Evolutionary conservation across 441 rosid genomes (phyloP), one percentile per base, ranked within the genome.

Genomic region (Erodium trifolium): DNA sequence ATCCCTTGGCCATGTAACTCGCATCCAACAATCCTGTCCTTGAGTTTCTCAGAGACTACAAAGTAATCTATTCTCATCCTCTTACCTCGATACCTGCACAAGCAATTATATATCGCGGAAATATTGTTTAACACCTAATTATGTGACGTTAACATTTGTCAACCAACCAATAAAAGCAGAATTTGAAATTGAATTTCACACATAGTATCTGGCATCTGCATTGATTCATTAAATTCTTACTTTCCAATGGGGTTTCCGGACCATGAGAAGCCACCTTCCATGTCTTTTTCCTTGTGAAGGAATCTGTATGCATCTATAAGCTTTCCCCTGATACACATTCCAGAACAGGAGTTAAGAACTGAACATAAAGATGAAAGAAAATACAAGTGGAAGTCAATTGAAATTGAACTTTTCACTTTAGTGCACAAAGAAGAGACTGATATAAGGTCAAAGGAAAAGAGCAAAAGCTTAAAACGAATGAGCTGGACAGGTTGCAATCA

Each of bases 191-290:
- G 57, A 13, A 2, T n/a, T n/a, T 49, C 57, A 49, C 57, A 47
- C 55, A 49, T n/a, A 13, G 57, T 13, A 63, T 13, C 37, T 63
- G 35, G 57, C 5, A 63, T 13, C 37, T 63, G 35, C 66, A 12
- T 4, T 63, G 14, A 27, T 29, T 29, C 17, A 5, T 63, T 13
- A 12, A 12, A 53, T 49, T 72, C 92, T 78, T 87, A 93, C 99
- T 90, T 94, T 76, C 98, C 99, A 74, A 94, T 80, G 12, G 97
- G 98, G 71, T 92, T 37, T 63, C 99, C 98, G 5, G 93, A 92
- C 98, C 99, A 94, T 60, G 99, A 92, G 81, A 94, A 94, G 70
- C 99, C 98, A 71, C 78, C 62, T 11, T 90, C 98, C 92, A 83
- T 85, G 81, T 94, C 98, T 79, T 74, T 86, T 73, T 88, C 96